Evolutionary conservation across 2,329 filamentous ascomycete genomes (phyloP).

Genomic region (Talaromyces funiculosus): DNA sequence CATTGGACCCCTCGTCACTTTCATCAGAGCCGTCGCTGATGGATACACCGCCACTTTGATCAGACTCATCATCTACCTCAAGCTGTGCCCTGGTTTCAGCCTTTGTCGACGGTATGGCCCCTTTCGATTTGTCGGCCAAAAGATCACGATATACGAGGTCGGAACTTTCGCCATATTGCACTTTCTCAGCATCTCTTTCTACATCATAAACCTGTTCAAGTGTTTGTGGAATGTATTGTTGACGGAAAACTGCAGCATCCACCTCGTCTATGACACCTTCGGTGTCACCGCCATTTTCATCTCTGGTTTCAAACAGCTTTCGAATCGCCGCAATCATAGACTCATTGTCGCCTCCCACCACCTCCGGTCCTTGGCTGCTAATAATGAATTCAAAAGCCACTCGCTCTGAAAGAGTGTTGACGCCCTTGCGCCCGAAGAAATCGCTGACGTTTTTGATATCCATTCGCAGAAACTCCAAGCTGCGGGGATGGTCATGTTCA

Average conservation of each 20-base stretch:
- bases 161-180: constrained; percentile 69
- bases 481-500: constrained; percentile 90
- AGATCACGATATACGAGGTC: constrained; percentile 82
- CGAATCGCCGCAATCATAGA: constrained; percentile 60
- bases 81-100: constrained; percentile 19
- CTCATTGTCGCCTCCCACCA: constrained; percentile 38
- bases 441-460: constrained; percentile 96
- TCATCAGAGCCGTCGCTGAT: constrained; percentile 35
- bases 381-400: constrained; percentile 81
- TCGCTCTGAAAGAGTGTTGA: constrained; percentile 73
- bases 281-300: constrained; percentile 46
- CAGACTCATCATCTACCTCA: constrained; percentile 34
- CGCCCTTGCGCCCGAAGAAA: constrained; percentile 82
- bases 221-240: constrained; percentile 94
- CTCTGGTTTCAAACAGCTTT: constrained; percentile 57
- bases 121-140: constrained; percentile 56
- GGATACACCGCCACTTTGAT: constrained; percentile 31
- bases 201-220: constrained; percentile 95
- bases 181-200: constrained; percentile 77
- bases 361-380: constrained; percentile 46
- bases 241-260: constrained; percentile 86
- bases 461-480: constrained; percentile 91
- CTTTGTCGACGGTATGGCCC: constrained; percentile 11
- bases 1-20: constrained; percentile 35
- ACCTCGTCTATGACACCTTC: constrained; percentile 55